Evolutionary conservation across 352 stramenopile species (phyloP).

Genomic region (Phytophthora idaei): DNA sequence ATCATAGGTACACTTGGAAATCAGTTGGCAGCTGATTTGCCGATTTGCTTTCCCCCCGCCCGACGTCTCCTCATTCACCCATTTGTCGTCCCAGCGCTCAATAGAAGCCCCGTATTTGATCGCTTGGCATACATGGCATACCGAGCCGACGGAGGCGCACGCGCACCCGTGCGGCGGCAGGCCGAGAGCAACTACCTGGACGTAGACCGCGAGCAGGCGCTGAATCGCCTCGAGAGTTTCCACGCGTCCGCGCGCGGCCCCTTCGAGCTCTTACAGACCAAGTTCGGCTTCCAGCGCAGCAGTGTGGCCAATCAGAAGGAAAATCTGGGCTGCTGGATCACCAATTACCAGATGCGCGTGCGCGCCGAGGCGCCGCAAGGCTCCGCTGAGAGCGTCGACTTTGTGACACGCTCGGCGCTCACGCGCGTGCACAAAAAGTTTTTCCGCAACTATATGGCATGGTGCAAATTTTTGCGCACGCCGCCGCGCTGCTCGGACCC

Average conservation of each 20-base stretch:
- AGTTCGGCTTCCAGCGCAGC: constrained; percentile 83
- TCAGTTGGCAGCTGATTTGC: constrained; percentile 30
- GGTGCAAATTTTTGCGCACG: constrained; percentile 94
- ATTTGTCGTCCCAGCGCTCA: constrained; percentile 4
- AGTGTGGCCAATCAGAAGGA: constrained; percentile 87
- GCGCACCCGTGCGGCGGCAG: constrained; percentile 50
- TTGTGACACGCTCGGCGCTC: constrained; percentile 59
- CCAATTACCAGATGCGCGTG: constrained; percentile 82
- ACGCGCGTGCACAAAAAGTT: constrained; percentile 79
- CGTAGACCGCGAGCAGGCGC: constrained; percentile 57
- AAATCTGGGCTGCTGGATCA: constrained; percentile 84
- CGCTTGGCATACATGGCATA: constrained; percentile 12
- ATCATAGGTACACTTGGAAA: constrained; percentile 11
- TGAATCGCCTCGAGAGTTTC: constrained; percentile 74
- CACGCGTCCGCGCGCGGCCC: constrained; percentile 44
- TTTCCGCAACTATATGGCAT: constrained; percentile 92
- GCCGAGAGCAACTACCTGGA: constrained; percentile 85
- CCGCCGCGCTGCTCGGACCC: constrained; percentile 73
- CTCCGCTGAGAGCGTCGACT: constrained; percentile 41
- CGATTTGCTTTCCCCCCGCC: constrained; percentile 1
- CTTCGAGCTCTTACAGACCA: constrained; percentile 79
- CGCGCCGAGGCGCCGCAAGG: constrained; percentile 45
- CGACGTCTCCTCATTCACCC: constrained; percentile 9
- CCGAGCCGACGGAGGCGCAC: constrained; percentile 21
- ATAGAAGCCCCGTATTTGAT: not conserved